phyloP scores from a whole-genome alignment of 257 asterid species.

The Paraleonurus japonicus region DNA sequence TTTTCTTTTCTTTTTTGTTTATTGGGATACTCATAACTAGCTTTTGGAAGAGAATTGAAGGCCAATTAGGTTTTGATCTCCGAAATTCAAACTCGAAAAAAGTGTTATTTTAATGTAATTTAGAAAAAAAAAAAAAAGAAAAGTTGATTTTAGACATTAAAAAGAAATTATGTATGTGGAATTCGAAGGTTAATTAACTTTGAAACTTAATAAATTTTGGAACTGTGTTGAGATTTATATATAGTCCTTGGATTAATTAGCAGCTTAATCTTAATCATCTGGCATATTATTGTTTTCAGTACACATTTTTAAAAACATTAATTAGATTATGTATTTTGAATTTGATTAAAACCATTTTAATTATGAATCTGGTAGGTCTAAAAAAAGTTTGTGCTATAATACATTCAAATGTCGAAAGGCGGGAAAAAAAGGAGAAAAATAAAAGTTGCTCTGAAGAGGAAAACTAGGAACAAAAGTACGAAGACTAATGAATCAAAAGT shows the following conservation, averaged over 20 bases:
- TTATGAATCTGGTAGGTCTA: too few relatives aligned
- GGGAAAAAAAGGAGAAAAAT: not conserved
- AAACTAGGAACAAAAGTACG: not conserved
- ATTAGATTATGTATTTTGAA: too few relatives aligned
- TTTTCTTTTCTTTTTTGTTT: not conserved
- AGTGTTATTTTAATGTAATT: not conserved
- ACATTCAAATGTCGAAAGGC: not conserved
- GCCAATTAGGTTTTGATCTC: not conserved
- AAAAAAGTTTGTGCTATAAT: not conserved
- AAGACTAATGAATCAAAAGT: not conserved
- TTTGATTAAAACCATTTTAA: too few relatives aligned
- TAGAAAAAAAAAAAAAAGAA: not conserved
- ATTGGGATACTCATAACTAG: slow-evolving; percentile 13
- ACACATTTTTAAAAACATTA: too few relatives aligned
- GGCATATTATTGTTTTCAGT: too few relatives aligned
- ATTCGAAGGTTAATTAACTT: not conserved
- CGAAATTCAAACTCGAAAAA: not conserved
- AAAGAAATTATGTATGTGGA: not conserved
- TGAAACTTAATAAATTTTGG: too few relatives aligned
- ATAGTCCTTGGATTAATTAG: too few relatives aligned
- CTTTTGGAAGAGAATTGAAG: slow-evolving; percentile 6
- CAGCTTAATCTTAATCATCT: too few relatives aligned
- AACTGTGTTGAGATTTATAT: too few relatives aligned
- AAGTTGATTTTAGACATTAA: not conserved
- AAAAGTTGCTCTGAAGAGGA: not conserved